Evolutionary conservation across 139 green algal species (phyloP).

Genomic region (Closterium sp.): DNA sequence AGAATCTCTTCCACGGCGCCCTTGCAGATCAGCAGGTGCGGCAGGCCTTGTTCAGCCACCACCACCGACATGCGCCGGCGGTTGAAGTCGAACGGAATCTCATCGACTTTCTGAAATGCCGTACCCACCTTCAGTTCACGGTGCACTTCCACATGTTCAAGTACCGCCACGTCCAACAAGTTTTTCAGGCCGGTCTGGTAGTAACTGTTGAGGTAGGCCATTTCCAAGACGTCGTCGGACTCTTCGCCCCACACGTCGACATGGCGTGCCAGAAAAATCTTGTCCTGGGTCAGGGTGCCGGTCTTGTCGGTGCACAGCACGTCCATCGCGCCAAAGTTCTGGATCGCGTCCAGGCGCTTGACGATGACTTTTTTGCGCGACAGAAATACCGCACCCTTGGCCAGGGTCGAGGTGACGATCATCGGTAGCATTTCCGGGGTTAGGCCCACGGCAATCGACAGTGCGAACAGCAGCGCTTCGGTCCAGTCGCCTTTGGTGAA

Average conservation of each 20-base stretch:
- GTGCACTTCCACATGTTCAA: not conserved
- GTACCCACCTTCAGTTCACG: not conserved
- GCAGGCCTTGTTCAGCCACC: not conserved
- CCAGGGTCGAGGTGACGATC: not conserved
- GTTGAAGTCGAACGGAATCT: conserved; percentile 55
- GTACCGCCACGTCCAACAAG: conserved; percentile 44
- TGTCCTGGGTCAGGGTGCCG: conserved; percentile 35
- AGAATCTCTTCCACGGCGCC: conserved; percentile 45
- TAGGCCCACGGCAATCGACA: not conserved
- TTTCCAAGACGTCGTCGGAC: conserved; percentile 6
- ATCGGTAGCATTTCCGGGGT: conserved; percentile 11
- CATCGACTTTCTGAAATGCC: conserved; percentile 27
- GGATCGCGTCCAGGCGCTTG: conserved; percentile 59
- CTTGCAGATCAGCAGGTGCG: conserved; percentile 50
- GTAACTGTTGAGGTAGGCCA: conserved; percentile 35
- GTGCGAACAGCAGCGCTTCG: not conserved
- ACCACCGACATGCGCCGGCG: conserved; percentile 42
- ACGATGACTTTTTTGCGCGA: conserved; percentile 71
- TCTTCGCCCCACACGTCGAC: conserved; percentile 1
- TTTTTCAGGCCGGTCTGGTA: conserved; percentile 28
- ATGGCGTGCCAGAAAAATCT: conserved; percentile 14
- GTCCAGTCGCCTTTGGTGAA: not conserved
- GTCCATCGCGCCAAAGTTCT: conserved; percentile 28
- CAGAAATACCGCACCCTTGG: conserved; percentile 30
- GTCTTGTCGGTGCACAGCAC: conserved; percentile 37